A percentile compares a stretch with the other conserved stretches of the same genome.
These are phyloP conservation scores for Massariosphaeria phaeospora DNA, from an alignment of 495 filamentous ascomycete species.

Conservation along the genomic window DNA sequence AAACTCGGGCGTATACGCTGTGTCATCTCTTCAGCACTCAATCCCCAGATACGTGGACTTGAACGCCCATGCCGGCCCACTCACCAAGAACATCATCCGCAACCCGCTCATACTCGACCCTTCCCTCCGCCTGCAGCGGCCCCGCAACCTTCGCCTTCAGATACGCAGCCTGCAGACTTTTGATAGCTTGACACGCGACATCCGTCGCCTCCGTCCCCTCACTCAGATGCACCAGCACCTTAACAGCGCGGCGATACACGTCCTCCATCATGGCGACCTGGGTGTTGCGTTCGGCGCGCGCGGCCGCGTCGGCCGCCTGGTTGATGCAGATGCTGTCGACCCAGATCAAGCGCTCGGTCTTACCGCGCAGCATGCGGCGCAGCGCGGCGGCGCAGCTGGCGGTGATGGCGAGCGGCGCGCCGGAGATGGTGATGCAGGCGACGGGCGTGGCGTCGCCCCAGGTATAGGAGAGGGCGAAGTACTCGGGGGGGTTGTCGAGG, in stretches of 20 bases:
- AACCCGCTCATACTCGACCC: too few species aligned
- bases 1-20: too few species aligned
- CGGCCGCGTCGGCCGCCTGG: too few species aligned
- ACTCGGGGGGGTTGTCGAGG: background rate
- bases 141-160: too few species aligned
- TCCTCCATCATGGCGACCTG: background rate
- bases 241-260: background rate
- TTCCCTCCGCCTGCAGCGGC: too few species aligned
- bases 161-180: too few species aligned
- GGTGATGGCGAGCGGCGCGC: background rate
- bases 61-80: too few species aligned
- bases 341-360: background rate
- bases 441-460: background rate
- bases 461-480: background rate
- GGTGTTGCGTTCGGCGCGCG: background rate
- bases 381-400: background rate
- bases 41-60: too few species aligned
- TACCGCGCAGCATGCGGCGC: background rate
- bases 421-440: background rate
- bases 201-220: background rate
- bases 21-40: too few species aligned
- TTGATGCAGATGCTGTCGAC: background rate
- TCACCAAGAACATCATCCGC: too few species aligned
- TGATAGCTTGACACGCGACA: too few species aligned
- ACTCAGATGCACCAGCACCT: background rate